Evolutionary conservation across 75 land plant genomes (phyloP).

Genomic region (Selaginella moellendorffii): DNA sequence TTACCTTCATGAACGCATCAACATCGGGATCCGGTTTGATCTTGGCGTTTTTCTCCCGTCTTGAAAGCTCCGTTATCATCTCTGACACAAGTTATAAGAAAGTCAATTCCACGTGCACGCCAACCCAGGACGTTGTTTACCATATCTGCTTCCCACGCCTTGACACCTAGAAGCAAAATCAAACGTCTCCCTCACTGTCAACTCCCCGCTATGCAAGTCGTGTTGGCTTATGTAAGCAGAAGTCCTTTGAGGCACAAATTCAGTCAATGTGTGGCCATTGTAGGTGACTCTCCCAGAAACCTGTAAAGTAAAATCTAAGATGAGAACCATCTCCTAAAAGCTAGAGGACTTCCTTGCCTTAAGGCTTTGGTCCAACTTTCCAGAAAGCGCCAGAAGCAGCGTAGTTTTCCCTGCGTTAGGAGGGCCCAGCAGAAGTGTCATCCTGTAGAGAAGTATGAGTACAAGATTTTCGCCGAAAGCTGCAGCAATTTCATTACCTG

Average conservation of each 20-base stretch:
- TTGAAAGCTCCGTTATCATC: slow-evolving; percentile 59
- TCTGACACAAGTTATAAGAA: slow-evolving; percentile 27
- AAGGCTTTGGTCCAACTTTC: not conserved
- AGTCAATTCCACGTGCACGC: not conserved
- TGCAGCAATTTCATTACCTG: too few species aligned
- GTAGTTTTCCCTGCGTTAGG: slow-evolving; percentile 6
- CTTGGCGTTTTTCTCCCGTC: slow-evolving; percentile 55
- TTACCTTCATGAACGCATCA: slow-evolving; percentile 81
- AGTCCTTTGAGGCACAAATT: slow-evolving; percentile 8
- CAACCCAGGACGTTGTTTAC: not conserved
- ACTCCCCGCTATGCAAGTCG: not conserved
- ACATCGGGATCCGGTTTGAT: slow-evolving; percentile 80
- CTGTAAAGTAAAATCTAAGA: not conserved
- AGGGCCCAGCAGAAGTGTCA: slow-evolving; percentile 5
- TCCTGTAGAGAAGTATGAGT: not conserved
- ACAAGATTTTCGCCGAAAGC: too few species aligned
- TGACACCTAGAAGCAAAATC: slow-evolving; percentile 2
- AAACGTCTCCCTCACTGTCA: slow-evolving; percentile 8
- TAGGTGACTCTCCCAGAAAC: not conserved
- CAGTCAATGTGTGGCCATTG: slow-evolving; percentile 3
- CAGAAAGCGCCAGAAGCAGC: not conserved
- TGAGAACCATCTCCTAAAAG: not conserved
- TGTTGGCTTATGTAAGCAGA: slow-evolving; percentile 6
- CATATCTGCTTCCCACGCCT: slow-evolving; percentile 4
- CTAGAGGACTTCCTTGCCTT: not conserved